phyloP scores from a whole-genome alignment of 306 rosid genomes.

The Pyrus betulifolia region DNA sequence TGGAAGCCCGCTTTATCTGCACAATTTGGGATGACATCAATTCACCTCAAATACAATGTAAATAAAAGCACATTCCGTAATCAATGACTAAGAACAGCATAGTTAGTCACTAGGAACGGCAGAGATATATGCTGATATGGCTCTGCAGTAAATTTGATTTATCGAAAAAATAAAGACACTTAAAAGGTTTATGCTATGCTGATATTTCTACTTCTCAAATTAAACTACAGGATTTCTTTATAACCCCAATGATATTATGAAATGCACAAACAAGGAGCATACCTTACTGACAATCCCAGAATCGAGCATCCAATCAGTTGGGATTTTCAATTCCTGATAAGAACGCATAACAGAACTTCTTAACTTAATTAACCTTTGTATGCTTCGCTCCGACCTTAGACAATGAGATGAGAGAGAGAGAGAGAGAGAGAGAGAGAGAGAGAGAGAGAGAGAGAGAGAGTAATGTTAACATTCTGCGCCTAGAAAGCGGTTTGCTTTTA shows the following conservation, averaged over 20 bases:
- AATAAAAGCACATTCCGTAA: background rate
- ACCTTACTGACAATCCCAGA: constrained; percentile 72
- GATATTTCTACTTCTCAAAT: background rate
- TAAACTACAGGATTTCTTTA: background rate
- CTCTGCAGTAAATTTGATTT: background rate
- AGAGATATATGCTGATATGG: background rate
- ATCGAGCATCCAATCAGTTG: constrained; percentile 92
- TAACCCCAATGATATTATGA: background rate
- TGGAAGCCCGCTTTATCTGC: constrained; percentile 79
- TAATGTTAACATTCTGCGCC: constrained; percentile 6
- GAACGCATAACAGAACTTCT: constrained; percentile 51
- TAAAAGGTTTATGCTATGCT: background rate
- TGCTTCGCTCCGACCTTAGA: constrained; percentile 72
- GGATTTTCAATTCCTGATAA: constrained; percentile 61
- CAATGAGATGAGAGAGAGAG: constrained; percentile 9
- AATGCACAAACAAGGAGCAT: background rate
- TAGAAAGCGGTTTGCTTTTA: background rate
- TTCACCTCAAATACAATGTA: constrained; percentile 1
- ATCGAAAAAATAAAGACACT: background rate
- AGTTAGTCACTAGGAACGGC: background rate
- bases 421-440: constrained; percentile 1
- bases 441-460: background rate
- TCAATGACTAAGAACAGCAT: background rate
- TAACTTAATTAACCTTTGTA: constrained; percentile 55
- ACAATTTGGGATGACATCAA: constrained; percentile 6